Conservation (phyloP, 768 basidiomycete species). For the Leucocoprinus birnbaumii region DNA sequence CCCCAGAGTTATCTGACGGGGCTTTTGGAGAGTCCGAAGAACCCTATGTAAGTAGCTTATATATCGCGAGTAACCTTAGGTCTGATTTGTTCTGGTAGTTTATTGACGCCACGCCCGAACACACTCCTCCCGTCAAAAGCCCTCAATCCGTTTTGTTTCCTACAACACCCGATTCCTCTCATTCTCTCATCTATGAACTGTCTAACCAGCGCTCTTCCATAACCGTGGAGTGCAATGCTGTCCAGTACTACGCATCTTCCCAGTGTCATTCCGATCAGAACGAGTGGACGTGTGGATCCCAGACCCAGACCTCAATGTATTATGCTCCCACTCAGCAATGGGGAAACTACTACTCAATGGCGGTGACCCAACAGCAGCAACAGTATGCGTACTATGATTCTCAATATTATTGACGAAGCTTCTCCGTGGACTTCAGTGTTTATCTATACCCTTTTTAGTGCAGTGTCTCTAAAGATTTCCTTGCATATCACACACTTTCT, state of each 20-base stretch:
- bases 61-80: neutral
- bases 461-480: no score
- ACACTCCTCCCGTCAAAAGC: neutral
- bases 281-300: neutral
- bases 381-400: slow-evolving; percentile 7
- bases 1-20: slow-evolving; percentile 1
- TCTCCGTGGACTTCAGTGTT: neutral
- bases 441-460: neutral
- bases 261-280: neutral
- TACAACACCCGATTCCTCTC: neutral
- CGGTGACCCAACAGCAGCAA: slow-evolving; percentile 6
- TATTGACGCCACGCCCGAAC: neutral
- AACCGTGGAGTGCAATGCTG: neutral
- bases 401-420: slow-evolving; percentile 5
- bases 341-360: slow-evolving; percentile 5
- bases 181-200: neutral
- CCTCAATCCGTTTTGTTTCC: neutral
- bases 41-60: neutral
- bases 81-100: neutral
- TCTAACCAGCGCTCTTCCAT: neutral
- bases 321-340: slow-evolving; percentile 2
- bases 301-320: neutral
- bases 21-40: neutral
- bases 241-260: slow-evolving; percentile 2
- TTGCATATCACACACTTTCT: no score